Evolutionary conservation across 306 rosid species (phyloP), one percentile per base, ranked within the genome.

Genomic region (Vigna reflexopilosa): DNA sequence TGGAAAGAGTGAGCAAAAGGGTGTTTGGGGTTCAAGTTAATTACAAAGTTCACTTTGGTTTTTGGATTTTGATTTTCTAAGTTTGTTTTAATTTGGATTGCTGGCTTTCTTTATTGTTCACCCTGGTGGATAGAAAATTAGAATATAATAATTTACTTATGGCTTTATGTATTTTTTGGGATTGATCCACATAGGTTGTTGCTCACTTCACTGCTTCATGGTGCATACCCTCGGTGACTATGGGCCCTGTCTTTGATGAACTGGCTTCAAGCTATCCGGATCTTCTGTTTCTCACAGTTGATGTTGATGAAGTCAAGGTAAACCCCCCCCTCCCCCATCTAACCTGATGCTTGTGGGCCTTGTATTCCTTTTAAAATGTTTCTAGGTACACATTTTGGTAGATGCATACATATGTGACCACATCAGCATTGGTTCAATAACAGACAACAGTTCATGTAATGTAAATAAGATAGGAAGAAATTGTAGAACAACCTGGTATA

Each of bases 151-250:
- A 11, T 57, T 59, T 32, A 6, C 65, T 59, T 75, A 50, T 45
- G 11, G 36, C 2, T 55, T 49, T 65, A 5, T 74, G 14, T 30
- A 6, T 49, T 84, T 17, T 70, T 58, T 83, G 73, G 80, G 55
- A 26, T 81, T 59, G 63, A 68, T 83, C 42, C 50, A 13, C 38
- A 3, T 79, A 95, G 98, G 54, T 95, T 87, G 87, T 87, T 70
- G 96, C 83, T 48, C 99, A 95, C 79, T 95, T 95, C 83, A 85
- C 90, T 83, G 97, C 98, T 78, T 86, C 96, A 38, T 95, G 99
- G 98, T 95, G 99, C 84, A 87, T 95, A 87, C 99, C 98, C 75
- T 95, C 98, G 24, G 96, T 95, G 78, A 96, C 90, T 73, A 95
- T 95, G 99, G 83, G 58, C 76, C 86, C 98, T 1, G 38, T 85